phyloP scores from a whole-genome alignment of 164 flowering plant genomes.

The Vitis amurensis region DNA sequence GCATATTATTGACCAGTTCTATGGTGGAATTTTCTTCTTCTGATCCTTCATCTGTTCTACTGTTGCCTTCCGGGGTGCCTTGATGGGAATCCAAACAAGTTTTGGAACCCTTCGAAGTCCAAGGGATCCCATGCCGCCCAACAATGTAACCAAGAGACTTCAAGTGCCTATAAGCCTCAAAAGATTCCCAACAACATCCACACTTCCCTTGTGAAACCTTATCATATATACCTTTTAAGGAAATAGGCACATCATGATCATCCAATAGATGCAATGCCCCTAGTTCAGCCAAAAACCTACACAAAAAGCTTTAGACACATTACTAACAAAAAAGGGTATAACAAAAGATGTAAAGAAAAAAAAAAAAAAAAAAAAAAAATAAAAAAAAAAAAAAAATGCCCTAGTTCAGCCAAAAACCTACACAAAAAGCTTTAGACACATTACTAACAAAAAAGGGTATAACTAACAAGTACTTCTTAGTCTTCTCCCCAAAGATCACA shows the following conservation, averaged over 20 bases:
- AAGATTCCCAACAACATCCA: conserved; percentile 71
- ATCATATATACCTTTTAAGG: conserved; percentile 44
- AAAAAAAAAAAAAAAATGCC: too few relatives aligned
- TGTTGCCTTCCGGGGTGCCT: conserved; percentile 12
- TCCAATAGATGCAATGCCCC: conserved; percentile 65
- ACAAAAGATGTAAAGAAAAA: too few relatives aligned
- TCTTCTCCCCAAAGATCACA: too few relatives aligned
- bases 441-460: too few relatives aligned
- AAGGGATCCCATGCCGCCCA: conserved; percentile 59
- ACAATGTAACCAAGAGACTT: conserved; percentile 84
- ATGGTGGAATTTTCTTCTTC: conserved; percentile 18
- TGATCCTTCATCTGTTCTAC: conserved; percentile 3
- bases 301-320: too few relatives aligned
- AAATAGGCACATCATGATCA: conserved; percentile 28
- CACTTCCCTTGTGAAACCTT: conserved; percentile 40
- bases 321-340: too few relatives aligned
- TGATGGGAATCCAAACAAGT: conserved; percentile 11
- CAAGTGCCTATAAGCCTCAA: conserved; percentile 66
- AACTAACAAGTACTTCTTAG: too few relatives aligned
- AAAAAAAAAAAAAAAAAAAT: too few relatives aligned
- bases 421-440: too few relatives aligned
- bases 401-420: too few relatives aligned
- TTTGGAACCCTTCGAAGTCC: conserved; percentile 53
- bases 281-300: conserved; percentile 63
- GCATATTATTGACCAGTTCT: conserved; percentile 31